Evolutionary conservation across 345 rosid species (phyloP), one percentile per base, ranked within the genome.

Genomic region (Durio zibethinus): DNA sequence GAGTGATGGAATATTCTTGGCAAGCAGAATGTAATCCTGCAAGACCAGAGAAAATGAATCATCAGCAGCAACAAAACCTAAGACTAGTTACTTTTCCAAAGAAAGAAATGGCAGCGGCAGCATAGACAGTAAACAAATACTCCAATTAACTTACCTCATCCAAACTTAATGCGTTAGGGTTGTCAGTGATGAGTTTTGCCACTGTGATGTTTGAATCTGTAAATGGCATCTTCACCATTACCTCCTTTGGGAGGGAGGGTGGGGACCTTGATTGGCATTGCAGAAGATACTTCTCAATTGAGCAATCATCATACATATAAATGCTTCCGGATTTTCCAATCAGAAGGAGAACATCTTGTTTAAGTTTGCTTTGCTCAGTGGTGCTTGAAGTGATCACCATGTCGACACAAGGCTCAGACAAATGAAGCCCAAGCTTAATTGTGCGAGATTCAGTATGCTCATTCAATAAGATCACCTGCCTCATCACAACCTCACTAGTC

Each of bases 311-410:
- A 54, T 88, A 95, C 29, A 88, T 86, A 81, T 90, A 89, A 23
- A 95, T 75, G 23, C 76, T 91, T 50, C 98, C 99, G 35, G 98
- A 93, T 81, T 90, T 92, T 43, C 98, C 98, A 76, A 95, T 86
- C 70, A 92, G 78, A 59, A 95, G 76, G 53, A 93, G 84, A 59
- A 50, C 73, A 53, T 86, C 89, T 25, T 87, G 89, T 80, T 85
- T 93, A 74, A 86, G 88, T 72, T 87, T 94, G 80, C 81, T 87
- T 59, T 86, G 90, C 76, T 92, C 96, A 71, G 33, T 82, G 56
- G 52, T 80, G 84, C 85, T 86, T 61, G 88, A 84, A 69, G 89
- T 77, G 78, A 93, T 82, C 85, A 88, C 94, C 92, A 93, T 90
- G 84, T 84, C 90, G 66, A 83, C 76, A 71, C 96, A 93, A 80